phyloP scores from a whole-genome alignment of 768 basidiomycete genomes.

The Rhizopogon salebrosus region DNA sequence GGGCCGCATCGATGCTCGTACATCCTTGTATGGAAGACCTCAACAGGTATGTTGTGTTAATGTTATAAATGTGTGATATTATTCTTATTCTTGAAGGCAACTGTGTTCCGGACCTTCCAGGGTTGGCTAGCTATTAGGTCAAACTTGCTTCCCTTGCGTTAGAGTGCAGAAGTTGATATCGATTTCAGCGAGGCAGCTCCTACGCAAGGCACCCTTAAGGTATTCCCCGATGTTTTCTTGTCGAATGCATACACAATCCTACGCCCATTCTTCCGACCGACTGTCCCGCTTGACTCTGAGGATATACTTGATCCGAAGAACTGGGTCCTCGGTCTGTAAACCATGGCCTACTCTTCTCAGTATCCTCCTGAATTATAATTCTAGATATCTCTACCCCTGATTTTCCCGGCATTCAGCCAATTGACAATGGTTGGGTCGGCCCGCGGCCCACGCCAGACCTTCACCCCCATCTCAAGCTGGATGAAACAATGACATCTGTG shows the following conservation, averaged over 20 bases:
- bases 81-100: slow-evolving; percentile 27
- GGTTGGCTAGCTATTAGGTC: slow-evolving; percentile 75
- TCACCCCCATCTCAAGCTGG: slow-evolving; percentile 66
- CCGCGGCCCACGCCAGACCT: slow-evolving; percentile 47
- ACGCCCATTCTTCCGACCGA: slow-evolving; percentile 68
- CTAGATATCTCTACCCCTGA: slow-evolving; percentile 43
- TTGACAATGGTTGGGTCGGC: slow-evolving; percentile 23
- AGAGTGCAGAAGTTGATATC: slow-evolving; percentile 4
- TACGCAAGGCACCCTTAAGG: slow-evolving; percentile 60
- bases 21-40: slow-evolving; percentile 56
- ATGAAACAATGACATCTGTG: slow-evolving; percentile 62
- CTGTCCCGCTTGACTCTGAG: slow-evolving; percentile 32
- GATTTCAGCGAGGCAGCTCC: slow-evolving; percentile 55
- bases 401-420: slow-evolving; percentile 44
- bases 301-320: slow-evolving; percentile 45
- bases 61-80: background rate
- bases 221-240: slow-evolving; percentile 61
- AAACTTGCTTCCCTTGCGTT: slow-evolving; percentile 5
- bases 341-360: slow-evolving; percentile 19
- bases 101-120: slow-evolving; percentile 61
- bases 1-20: slow-evolving; percentile 53
- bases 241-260: slow-evolving; percentile 71
- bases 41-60: slow-evolving; percentile 34
- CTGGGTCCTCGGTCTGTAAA: slow-evolving; percentile 43
- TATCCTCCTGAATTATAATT: slow-evolving; percentile 5